Percentiles rank a stretch among this genome's conserved stretches.
Evolutionary conservation across 1,139 yeast species (phyloP).

Genomic region (Taphrina wiesneri): DNA sequence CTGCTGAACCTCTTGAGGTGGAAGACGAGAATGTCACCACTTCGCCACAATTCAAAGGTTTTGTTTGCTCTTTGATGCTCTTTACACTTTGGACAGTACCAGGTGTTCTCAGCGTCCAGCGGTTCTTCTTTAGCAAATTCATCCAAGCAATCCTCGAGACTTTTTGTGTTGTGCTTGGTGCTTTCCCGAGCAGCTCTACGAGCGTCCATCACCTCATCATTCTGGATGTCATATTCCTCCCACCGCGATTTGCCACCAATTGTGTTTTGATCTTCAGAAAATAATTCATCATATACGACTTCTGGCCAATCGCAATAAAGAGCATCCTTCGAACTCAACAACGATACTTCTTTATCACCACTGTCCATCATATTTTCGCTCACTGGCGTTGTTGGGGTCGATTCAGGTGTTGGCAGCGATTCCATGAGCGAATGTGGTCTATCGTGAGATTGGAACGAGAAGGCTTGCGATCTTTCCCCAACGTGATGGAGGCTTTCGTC

Average conservation of each 20-base stretch:
- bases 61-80: constrained; percentile 90
- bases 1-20: constrained; percentile 90
- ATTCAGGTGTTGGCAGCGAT: not conserved
- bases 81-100: constrained; percentile 91
- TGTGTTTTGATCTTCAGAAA: constrained; percentile 45
- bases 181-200: constrained; percentile 35
- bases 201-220: constrained; percentile 49
- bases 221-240: constrained; percentile 38
- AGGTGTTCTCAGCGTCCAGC: constrained; percentile 81
- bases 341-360: not conserved
- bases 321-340: constrained; percentile 50
- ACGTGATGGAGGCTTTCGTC: not conserved
- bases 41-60: constrained; percentile 84
- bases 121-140: constrained; percentile 80
- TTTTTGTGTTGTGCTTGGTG: constrained; percentile 55
- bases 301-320: constrained; percentile 74
- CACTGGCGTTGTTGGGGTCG: constrained; percentile 16
- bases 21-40: constrained; percentile 85
- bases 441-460: not conserved
- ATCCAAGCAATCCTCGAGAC: constrained; percentile 72
- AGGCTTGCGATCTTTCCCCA: not conserved
- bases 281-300: constrained; percentile 54
- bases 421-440: not conserved
- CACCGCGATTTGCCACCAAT: constrained; percentile 24
- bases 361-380: not conserved